phyloP scores from a whole-genome alignment of 2,329 filamentous ascomycete genomes.

The Trichoderma harzianum region DNA sequence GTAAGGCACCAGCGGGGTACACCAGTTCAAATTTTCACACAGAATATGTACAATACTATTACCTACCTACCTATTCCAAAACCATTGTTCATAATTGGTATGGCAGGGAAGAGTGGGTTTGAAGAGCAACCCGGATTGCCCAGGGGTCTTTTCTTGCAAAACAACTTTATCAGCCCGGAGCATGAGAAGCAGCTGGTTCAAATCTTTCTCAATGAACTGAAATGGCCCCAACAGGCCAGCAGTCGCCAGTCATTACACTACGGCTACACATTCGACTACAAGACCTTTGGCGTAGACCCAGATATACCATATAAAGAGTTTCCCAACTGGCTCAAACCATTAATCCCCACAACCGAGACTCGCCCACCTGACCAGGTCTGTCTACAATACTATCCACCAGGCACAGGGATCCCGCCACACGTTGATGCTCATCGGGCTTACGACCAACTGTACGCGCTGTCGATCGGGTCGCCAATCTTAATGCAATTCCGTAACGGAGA shows the following conservation, averaged over 20 bases:
- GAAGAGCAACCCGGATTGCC: background rate
- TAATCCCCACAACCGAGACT: slow-evolving; percentile 43
- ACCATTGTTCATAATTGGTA: background rate
- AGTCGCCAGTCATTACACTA: slow-evolving; percentile 52
- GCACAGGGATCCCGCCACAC: slow-evolving; percentile 58
- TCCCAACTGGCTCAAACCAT: slow-evolving; percentile 47
- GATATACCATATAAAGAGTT: slow-evolving; percentile 39
- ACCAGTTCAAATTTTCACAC: background rate
- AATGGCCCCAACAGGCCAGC: slow-evolving; percentile 41
- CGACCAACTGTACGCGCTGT: slow-evolving; percentile 16
- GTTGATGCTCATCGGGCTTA: slow-evolving; percentile 50
- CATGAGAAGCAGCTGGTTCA: slow-evolving; percentile 30
- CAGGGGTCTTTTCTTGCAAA: background rate
- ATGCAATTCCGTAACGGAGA: slow-evolving; percentile 13
- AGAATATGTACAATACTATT: background rate
- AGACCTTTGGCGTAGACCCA: slow-evolving; percentile 53
- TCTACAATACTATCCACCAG: slow-evolving; percentile 58
- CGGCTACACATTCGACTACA: slow-evolving; percentile 57
- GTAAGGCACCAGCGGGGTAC: background rate
- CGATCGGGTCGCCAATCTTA: background rate
- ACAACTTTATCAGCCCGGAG: background rate
- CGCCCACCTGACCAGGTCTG: slow-evolving; percentile 56
- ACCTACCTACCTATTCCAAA: background rate
- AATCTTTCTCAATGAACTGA: slow-evolving; percentile 41
- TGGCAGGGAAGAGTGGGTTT: background rate